phyloP scores from a whole-genome alignment of 2,329 filamentous ascomycete genomes.

The Botrytis fabae region DNA sequence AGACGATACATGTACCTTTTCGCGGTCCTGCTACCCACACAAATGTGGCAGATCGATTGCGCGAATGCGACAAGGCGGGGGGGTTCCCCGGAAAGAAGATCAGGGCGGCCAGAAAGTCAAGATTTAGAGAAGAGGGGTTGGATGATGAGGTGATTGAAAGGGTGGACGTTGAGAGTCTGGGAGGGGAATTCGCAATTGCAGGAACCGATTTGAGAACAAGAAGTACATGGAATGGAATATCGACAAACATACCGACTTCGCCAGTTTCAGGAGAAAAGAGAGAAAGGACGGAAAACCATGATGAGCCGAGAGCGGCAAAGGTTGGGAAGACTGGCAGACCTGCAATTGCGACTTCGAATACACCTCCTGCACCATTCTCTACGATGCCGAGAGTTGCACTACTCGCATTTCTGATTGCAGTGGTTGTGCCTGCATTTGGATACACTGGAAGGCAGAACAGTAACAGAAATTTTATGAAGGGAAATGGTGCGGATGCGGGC shows the following conservation, averaged over 20 bases:
- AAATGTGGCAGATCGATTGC: conserved; percentile 7
- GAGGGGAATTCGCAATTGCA: not conserved
- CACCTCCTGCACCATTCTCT: conserved; percentile 46
- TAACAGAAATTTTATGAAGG: conserved; percentile 38
- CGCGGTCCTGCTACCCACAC: not conserved
- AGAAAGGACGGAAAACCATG: not conserved
- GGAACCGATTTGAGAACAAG: not conserved
- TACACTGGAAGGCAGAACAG: conserved; percentile 44
- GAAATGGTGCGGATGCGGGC: conserved; percentile 49
- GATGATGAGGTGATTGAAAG: conserved; percentile 32
- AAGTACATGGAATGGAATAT: not conserved
- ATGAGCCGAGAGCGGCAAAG: not conserved
- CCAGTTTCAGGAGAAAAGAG: not conserved
- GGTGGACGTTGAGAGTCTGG: conserved; percentile 16
- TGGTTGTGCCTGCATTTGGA: conserved; percentile 51
- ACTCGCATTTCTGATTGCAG: conserved; percentile 51
- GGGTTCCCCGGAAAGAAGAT: not conserved
- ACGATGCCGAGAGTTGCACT: conserved; percentile 49
- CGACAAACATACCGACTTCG: not conserved
- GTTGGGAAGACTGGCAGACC: conserved; percentile 39
- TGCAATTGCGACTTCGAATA: conserved; percentile 48
- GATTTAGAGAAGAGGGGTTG: conserved; percentile 35
- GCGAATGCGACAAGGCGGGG: not conserved
- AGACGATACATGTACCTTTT: conserved; percentile 19
- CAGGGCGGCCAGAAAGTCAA: conserved; percentile 8